Base-by-base conservation (phyloP, 495 filamentous ascomycete species). In the Xylaria bambusicola region DNA sequence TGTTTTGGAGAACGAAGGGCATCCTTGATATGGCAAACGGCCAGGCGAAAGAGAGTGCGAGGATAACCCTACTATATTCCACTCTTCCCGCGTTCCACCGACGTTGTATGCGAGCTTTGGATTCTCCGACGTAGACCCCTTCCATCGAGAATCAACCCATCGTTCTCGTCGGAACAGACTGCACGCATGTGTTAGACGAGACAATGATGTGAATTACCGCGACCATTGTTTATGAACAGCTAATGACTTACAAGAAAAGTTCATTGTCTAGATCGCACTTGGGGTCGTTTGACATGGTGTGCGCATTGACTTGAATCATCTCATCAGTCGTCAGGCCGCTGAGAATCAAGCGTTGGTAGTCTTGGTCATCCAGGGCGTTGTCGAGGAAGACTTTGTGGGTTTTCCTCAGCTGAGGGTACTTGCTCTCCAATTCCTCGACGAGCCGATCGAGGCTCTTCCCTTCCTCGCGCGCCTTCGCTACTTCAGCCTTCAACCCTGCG, bases 301-400 rank as follows among this genome's bases (percentile, higher is more conserved):
- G 46, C 4, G 60, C 31, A 18, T 58, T 41, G 2, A 55, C 18
- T 0, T 57, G 8, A 21, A 73, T 42, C 2, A 73, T 56, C 56
- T 76, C 73, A 46, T 73, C 69, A 1, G 69, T 73, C 24, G 71
- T 73, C 26, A 69, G 0, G 3, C 57, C 65, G 13, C n/a, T 0
- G 8, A 72, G 65, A 0, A 75, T 0, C 9, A 61, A 3, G 0
- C 69, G 64, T 33, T 76, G 73, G 17, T 60, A 76, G 27, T 73
- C 64, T 29, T 68, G 61, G 59, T 76, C 73, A 13, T 64, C 56
- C 6, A 61, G 44, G n/a, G 59, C 42, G 42, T 45, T 53, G 0
- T 52, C 8, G 6, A 70, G n/a, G 45, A 61, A 68, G 7, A 15
- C 46, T 6, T 18, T 7, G 21, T 70, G 62, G 10, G 59, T 52